Base-by-base conservation (phyloP, 2,329 filamentous ascomycete species). In the Alternaria rosae region DNA sequence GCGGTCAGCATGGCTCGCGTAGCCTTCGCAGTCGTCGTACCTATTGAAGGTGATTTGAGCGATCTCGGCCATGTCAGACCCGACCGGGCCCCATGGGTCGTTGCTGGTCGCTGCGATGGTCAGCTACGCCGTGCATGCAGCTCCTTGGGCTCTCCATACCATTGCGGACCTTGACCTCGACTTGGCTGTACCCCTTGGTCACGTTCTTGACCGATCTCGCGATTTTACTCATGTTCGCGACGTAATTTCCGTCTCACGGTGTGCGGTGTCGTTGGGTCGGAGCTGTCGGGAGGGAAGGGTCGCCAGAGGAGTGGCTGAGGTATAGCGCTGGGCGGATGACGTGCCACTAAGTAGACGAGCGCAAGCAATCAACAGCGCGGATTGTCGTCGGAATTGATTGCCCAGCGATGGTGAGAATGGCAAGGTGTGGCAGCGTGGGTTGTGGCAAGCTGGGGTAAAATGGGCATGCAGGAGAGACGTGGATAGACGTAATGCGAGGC, bases 61-160 rank as follows among this genome's bases (percentile, higher is more conserved):
- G 78, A 99, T 97, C 83, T 99, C 95, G 82, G 92, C 92, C 95
- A 99, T 98, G 80, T 99, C 94, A 62, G 93, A 97, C 63, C 95
- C 95, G 44, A 94, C 97, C 54, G 95, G 95, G 70, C 95, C 95
- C 95, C 95, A 99, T 83, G 94, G 92, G 78, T 98, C 95, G 80
- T 99, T 99, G 83, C 94, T 98, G 65, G 95, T 99, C 66, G 95
- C 95, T 98, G 78, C 63, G 81, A 76, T 30, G 32, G 67, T 73
- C 62, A 77, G 69, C 57, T 57, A 38, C 32, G 55, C 55, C 26
- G 41, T 35, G 42, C 44, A 13, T 47, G 26, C 50, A 55, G 43
- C 41, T 52, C n/a, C 20, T 8, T 15, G 42, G 42, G 38, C 25
- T 15, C 20, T 56, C 17, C 70, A 35, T 68, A 75, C 69, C 70